Percentiles rank a stretch among this genome's conserved stretches.
Evolutionary conservation across 2,329 filamentous ascomycete species (phyloP).

Genomic region (Septoria linicola): DNA sequence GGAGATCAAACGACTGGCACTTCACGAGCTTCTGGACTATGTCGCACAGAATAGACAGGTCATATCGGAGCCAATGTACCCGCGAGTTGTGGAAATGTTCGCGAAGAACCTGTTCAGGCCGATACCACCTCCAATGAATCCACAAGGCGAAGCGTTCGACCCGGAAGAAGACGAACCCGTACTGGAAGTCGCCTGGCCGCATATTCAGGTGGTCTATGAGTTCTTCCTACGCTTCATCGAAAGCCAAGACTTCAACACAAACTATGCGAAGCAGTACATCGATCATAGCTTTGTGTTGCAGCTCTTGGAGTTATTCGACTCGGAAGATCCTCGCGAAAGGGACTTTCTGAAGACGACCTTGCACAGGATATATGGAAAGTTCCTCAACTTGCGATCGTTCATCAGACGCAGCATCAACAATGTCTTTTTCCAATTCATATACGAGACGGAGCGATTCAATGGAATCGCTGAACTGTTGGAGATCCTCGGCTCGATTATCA

Average conservation of each 20-base stretch:
- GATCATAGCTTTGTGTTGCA: constrained; percentile 96
- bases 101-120: constrained; percentile 97
- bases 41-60: constrained; percentile 98
- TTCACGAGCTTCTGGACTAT: constrained; percentile 95
- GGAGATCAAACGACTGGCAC: constrained; percentile 94
- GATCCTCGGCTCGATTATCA: constrained; percentile 97
- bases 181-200: constrained; percentile 96
- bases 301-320: constrained; percentile 96
- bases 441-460: constrained; percentile 98
- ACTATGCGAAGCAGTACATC: constrained; percentile 98
- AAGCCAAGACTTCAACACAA: constrained; percentile 99
- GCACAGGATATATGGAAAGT: constrained; percentile 98
- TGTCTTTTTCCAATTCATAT: constrained; percentile 99
- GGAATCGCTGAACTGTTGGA: constrained; percentile 95
- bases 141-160: constrained; percentile 96
- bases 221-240: constrained; percentile 99
- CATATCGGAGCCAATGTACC: constrained; percentile 99
- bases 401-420: constrained; percentile 99
- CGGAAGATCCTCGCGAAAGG: constrained; percentile 91
- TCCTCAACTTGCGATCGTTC: constrained; percentile 94
- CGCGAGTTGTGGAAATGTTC: constrained; percentile 98
- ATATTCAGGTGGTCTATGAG: constrained; percentile 99
- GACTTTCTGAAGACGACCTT: constrained; percentile 98
- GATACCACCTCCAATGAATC: constrained; percentile 94
- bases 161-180: constrained; percentile 98